Base-by-base conservation (phyloP, 768 basidiomycete genomes). In the Pulveroboletus sp. region DNA sequence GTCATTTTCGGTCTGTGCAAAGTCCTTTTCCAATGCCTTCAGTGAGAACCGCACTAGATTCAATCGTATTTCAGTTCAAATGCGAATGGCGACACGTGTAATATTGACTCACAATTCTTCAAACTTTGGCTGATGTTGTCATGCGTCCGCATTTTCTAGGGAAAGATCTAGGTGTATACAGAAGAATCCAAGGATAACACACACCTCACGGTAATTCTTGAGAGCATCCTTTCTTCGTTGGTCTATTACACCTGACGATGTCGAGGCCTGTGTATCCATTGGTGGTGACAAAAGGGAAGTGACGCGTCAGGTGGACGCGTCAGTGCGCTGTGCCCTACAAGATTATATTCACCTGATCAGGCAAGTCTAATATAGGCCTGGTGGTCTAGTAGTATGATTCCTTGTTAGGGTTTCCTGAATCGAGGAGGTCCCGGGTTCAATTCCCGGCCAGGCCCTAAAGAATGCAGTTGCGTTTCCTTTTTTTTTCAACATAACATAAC, bases 1-100 rank as follows among this genome's bases (percentile, higher is more conserved):
- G 62, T 99, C 95, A 26, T 99, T 93, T 70, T 99, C 96, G 0
- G 93, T 95, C 77, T 95, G 93, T 58, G 83, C 90, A 62, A 82
- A 98, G 39, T 85, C 87, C 60, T 86, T 87, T 67, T 94, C 88
- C 10, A 97, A 70, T 50, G 90, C 85, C 65, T 92, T 93, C 57
- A 99, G 73, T 10, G 92, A 89, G 63, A 95, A 86, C 32, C 96
- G 83, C 55, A 97, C 94, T 97, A 31, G 11, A 50, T 50, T n/a
- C 8, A 30, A 43, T 15, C 4, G 12, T 21, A 14, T 28, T 17
- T 39, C 27, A 40, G 43, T 35, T 18, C 32, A 15, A 15, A 35
- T 4, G 35, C 21, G 10, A 31, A 41, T 17, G 11, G 24, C n/a
- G 40, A 50, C 45, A 30, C 36, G 12, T 33, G 33, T 26, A 39